A percentile compares a stretch with the other conserved stretches of the same genome.
Evolutionary conservation across 257 asterid species (phyloP).

Genomic region (Rehmannia glutinosa): DNA sequence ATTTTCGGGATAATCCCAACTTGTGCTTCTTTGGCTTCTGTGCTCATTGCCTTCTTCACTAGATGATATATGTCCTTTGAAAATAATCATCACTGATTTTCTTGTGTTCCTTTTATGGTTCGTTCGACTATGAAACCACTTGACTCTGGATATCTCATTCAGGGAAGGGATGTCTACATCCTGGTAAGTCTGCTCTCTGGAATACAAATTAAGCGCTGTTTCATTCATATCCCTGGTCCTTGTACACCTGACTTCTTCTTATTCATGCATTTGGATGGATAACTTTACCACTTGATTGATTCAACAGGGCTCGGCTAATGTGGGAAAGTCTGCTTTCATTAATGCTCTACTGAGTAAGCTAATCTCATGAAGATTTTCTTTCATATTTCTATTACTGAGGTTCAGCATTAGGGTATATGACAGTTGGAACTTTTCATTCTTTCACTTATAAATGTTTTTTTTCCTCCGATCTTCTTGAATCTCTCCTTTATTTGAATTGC

Average conservation of each 20-base stretch:
- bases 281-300: conserved; percentile 18
- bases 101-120: conserved; percentile 4
- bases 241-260: background rate
- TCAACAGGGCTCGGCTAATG: conserved; percentile 93
- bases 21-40: conserved; percentile 2
- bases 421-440: background rate
- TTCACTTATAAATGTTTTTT: background rate
- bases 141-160: conserved; percentile 32
- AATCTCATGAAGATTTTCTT: conserved; percentile 7
- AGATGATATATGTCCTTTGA: background rate
- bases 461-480: background rate
- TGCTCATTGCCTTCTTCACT: background rate
- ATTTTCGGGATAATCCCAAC: background rate
- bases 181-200: conserved; percentile 55
- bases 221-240: background rate
- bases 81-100: conserved; percentile 1
- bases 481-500: conserved; percentile 4
- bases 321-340: conserved; percentile 96
- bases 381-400: background rate
- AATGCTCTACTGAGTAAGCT: conserved; percentile 88
- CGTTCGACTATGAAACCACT: conserved; percentile 10
- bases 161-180: conserved; percentile 96
- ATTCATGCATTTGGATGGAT: background rate
- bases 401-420: background rate
- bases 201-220: conserved; percentile 1